Conservation (phyloP, 805 yeast species). For the Candida quercuum region DNA sequence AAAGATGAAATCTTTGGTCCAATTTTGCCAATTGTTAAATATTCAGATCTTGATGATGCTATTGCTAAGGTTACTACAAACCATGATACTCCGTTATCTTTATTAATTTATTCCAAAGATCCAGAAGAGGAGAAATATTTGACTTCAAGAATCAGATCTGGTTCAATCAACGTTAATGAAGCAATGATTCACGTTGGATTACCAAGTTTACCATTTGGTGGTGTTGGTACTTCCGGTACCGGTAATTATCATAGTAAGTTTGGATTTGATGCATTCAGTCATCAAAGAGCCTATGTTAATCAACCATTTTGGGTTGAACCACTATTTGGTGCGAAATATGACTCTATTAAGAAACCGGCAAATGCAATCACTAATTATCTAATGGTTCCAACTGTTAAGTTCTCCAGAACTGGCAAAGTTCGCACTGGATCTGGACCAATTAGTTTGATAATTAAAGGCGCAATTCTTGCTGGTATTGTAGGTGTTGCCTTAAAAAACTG, state of each 20-base stretch:
- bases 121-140: slow-evolving; percentile 44
- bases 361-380: slow-evolving; percentile 27
- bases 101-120: slow-evolving; percentile 58
- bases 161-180: slow-evolving; percentile 68
- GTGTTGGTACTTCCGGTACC: slow-evolving; percentile 77
- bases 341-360: slow-evolving; percentile 42
- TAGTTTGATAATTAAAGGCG: no score
- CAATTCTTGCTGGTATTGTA: slow-evolving; percentile 6
- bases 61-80: slow-evolving; percentile 36
- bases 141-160: slow-evolving; percentile 56
- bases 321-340: slow-evolving; percentile 55
- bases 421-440: slow-evolving; percentile 14
- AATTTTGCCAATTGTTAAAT: slow-evolving; percentile 65
- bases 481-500: slow-evolving; percentile 9
- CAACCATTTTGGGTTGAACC: slow-evolving; percentile 65
- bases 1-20: slow-evolving; percentile 81
- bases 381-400: slow-evolving; percentile 29
- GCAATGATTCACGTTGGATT: slow-evolving; percentile 66
- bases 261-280: slow-evolving; percentile 71
- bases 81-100: slow-evolving; percentile 78
- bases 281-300: slow-evolving; percentile 59
- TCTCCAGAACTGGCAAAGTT: slow-evolving; percentile 32
- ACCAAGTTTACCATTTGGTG: slow-evolving; percentile 80
- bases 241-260: slow-evolving; percentile 78
- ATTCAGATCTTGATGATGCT: slow-evolving; percentile 37